Percentiles rank a stretch among this genome's conserved stretches.
Conservation (phyloP, 192 early-diverging fungal species). For the Chytriomyces sp. region DNA sequence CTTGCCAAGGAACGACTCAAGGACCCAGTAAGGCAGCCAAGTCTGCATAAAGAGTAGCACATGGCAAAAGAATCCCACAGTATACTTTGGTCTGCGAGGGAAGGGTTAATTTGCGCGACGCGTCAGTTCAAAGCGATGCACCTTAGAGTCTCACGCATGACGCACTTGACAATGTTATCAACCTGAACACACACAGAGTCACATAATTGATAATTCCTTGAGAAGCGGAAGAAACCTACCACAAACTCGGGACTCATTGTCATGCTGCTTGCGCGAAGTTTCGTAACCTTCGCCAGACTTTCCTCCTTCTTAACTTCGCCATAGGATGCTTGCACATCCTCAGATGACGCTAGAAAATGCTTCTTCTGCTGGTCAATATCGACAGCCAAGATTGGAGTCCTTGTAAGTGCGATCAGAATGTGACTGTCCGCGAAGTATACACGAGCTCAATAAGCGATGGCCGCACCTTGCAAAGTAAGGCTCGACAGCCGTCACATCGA, state of each 20-base stretch:
- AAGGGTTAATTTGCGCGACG: neutral
- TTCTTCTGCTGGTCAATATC: neutral
- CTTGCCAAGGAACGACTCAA: neutral
- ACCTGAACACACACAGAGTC: too few species aligned
- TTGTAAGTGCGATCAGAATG: too few species aligned
- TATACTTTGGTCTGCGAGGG: neutral
- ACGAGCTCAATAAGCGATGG: too few species aligned
- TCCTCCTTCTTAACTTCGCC: neutral
- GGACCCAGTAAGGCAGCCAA: neutral
- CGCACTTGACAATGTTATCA: too few species aligned
- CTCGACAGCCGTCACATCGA: slow-evolving; percentile 45
- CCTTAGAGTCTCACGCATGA: neutral
- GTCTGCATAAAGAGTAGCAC: neutral
- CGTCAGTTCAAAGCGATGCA: neutral
- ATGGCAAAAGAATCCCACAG: neutral
- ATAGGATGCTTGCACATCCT: slow-evolving; percentile 7
- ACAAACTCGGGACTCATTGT: neutral
- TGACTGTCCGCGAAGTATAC: too few species aligned
- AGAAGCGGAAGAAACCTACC: too few species aligned
- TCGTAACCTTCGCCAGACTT: neutral
- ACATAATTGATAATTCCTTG: too few species aligned
- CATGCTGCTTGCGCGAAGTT: neutral
- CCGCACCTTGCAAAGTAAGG: slow-evolving; percentile 39
- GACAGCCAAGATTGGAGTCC: slow-evolving; percentile 10
- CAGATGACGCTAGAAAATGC: neutral